Evolutionary conservation across 352 stramenopile genomes (phyloP).

Genomic region (Phytophthora hibernalis): DNA sequence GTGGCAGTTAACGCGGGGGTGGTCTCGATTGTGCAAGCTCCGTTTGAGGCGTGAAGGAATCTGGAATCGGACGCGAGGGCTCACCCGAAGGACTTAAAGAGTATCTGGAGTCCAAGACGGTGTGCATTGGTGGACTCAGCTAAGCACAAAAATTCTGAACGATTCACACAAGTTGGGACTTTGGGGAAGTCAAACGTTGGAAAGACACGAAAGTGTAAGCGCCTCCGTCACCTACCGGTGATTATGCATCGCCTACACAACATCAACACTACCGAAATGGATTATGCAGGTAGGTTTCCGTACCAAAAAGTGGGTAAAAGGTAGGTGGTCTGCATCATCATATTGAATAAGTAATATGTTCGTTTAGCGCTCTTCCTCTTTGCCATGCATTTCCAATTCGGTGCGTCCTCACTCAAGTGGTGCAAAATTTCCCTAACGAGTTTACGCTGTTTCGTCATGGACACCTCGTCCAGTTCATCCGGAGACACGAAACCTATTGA

Average conservation of each 20-base stretch:
- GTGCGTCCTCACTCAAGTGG: not conserved
- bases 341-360: not conserved
- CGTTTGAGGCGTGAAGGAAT: slow-evolving; percentile 89
- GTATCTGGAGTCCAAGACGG: slow-evolving; percentile 94
- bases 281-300: not conserved
- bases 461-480: not conserved
- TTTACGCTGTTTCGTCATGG: not conserved
- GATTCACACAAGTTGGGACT: not conserved
- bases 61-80: slow-evolving; percentile 87
- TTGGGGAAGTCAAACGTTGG: too few relatives aligned
- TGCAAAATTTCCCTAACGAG: not conserved
- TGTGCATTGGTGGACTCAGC: slow-evolving; percentile 22
- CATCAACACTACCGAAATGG: too few relatives aligned
- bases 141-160: not conserved
- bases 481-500: not conserved
- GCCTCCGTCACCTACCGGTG: too few relatives aligned
- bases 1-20: slow-evolving; percentile 92
- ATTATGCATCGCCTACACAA: not conserved
- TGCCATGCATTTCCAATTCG: not conserved
- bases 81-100: slow-evolving; percentile 88
- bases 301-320: not conserved
- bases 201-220: not conserved
- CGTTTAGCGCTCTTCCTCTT: not conserved
- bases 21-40: slow-evolving; percentile 79
- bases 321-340: not conserved